phyloP scores from a whole-genome alignment of 2,329 filamentous ascomycete genomes.

The Gremmenia infestans region DNA sequence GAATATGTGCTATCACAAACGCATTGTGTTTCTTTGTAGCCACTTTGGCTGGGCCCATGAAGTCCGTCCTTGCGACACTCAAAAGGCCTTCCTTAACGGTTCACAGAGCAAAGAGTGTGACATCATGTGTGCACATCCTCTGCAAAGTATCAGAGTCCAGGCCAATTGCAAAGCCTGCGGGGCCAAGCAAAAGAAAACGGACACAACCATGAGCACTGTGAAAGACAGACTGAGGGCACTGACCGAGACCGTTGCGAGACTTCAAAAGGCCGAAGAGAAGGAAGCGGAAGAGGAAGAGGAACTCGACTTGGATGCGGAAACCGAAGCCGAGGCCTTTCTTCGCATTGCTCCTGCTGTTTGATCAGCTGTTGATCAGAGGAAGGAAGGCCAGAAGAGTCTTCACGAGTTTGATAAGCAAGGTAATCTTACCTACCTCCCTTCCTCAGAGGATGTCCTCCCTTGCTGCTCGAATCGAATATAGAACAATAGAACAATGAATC shows the following conservation, averaged over 20 bases:
- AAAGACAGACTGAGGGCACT: neutral
- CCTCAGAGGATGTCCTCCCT: neutral
- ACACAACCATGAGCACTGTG: neutral
- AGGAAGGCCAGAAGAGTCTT: neutral
- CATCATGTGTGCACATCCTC: neutral
- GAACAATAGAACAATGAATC: neutral
- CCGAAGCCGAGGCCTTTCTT: neutral
- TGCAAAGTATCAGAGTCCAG: neutral
- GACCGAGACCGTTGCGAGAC: neutral
- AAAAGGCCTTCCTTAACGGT: neutral
- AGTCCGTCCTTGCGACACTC: neutral
- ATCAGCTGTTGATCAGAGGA: neutral
- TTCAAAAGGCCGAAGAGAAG: neutral
- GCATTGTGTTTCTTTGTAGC: neutral
- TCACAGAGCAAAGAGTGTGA: neutral
- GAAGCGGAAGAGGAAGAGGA: neutral
- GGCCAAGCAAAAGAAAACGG: neutral
- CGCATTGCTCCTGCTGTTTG: neutral
- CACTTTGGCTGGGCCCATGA: neutral
- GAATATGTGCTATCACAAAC: constrained; percentile 3
- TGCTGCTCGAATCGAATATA: neutral
- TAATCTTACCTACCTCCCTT: no score
- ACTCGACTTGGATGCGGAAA: neutral
- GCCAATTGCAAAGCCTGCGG: neutral
- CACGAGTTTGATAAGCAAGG: neutral